These are phyloP conservation scores for Cercospora sojina DNA, from an alignment of 2,329 filamentous ascomycete genomes.

Conservation along the genomic window DNA sequence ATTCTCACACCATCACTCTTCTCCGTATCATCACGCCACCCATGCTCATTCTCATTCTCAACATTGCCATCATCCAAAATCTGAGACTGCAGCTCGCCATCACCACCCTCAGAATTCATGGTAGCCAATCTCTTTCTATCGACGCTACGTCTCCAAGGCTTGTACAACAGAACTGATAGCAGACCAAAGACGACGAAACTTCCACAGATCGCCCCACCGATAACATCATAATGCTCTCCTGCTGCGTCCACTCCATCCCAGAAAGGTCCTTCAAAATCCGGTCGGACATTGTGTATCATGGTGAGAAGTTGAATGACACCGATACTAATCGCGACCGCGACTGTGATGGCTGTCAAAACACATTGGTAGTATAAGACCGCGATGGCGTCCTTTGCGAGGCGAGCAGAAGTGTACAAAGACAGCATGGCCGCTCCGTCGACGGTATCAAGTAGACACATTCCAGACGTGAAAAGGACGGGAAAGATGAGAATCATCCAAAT, in stretches of 20 bases:
- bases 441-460: conserved; percentile 94
- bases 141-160: conserved; percentile 70
- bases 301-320: conserved; percentile 81
- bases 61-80: conserved; percentile 9
- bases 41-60: conserved; percentile 5
- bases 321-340: conserved; percentile 80
- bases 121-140: conserved; percentile 37
- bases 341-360: conserved; percentile 78
- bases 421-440: conserved; percentile 94
- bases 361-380: conserved; percentile 93
- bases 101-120: conserved; percentile 3
- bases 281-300: conserved; percentile 68
- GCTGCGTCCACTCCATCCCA: conserved; percentile 82
- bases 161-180: conserved; percentile 72
- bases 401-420: conserved; percentile 79
- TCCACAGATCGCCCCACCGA: conserved; percentile 83
- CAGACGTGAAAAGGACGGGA: conserved; percentile 84
- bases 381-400: conserved; percentile 76
- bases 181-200: conserved; percentile 76
- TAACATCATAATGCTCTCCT: conserved; percentile 79
- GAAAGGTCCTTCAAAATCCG: conserved; percentile 71
- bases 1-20: conserved; percentile 19
- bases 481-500: conserved; percentile 95
- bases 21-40: conserved; percentile 8
- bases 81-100: conserved; percentile 7